Percentiles rank a stretch among this genome's conserved stretches.
Conservation (phyloP, 2,329 filamentous ascomycete genomes). For the Beauveria australis region DNA sequence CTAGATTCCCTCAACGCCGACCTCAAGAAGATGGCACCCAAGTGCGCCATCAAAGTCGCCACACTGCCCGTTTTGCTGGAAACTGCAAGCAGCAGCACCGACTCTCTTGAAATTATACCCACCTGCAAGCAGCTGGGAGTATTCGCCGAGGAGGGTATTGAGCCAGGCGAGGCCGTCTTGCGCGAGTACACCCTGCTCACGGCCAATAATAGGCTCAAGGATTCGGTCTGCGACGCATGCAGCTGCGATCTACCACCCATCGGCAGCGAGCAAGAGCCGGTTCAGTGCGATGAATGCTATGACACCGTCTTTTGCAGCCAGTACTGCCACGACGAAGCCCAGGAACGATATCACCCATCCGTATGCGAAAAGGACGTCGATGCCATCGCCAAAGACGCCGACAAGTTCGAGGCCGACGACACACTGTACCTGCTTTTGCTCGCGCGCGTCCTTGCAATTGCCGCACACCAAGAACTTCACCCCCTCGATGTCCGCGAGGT, state of each 20-base stretch:
- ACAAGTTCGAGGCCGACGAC: conserved; percentile 50
- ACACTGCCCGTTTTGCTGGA: conserved; percentile 64
- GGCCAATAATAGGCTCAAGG: conserved; percentile 80
- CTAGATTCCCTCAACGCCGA: conserved; percentile 64
- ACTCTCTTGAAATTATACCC: conserved; percentile 40
- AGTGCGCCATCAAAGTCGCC: conserved; percentile 70
- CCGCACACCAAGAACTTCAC: conserved; percentile 50
- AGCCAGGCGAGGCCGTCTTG: conserved; percentile 67
- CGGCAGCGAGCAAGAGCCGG: conserved; percentile 35
- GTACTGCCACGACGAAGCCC: conserved; percentile 49
- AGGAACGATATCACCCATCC: conserved; percentile 53
- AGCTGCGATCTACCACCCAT: conserved; percentile 62
- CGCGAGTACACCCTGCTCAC: conserved; percentile 80
- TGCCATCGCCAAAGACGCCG: conserved; percentile 55
- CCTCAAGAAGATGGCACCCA: conserved; percentile 63
- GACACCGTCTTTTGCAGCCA: conserved; percentile 60
- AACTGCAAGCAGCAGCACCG: conserved; percentile 40
- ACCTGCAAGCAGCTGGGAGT: conserved; percentile 76
- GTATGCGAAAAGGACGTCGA: conserved; percentile 61
- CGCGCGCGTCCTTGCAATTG: conserved; percentile 54
- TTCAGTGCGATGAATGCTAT: conserved; percentile 52
- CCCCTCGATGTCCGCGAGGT: conserved; percentile 57
- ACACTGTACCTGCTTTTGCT: conserved; percentile 57
- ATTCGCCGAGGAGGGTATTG: conserved; percentile 77
- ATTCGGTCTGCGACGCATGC: conserved; percentile 84